Percentiles rank a stretch among this genome's conserved stretches.
Conservation (phyloP, 1,284 basidiomycete genomes). For the Macrocybe sp. region DNA sequence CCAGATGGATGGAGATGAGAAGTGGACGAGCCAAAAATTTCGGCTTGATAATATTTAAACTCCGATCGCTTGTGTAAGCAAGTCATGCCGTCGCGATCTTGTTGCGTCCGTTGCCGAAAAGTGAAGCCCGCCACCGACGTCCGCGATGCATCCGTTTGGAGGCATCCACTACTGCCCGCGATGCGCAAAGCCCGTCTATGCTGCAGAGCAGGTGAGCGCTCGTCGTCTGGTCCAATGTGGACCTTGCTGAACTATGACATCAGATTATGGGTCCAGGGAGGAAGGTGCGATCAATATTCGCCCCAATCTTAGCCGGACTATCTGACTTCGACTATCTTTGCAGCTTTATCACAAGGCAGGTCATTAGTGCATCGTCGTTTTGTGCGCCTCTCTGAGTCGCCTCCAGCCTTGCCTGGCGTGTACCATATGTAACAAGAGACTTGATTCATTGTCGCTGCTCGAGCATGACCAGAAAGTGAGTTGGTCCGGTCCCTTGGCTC, state of each 20-base stretch:
- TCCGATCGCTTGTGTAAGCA: slow-evolving; percentile 30
- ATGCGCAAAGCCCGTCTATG: slow-evolving; percentile 69
- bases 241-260: slow-evolving; percentile 10
- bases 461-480: slow-evolving; percentile 74
- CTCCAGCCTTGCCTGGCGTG: slow-evolving; percentile 67
- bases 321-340: slow-evolving; percentile 4
- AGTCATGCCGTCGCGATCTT: neutral
- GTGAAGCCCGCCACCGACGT: neutral
- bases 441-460: slow-evolving; percentile 67
- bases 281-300: slow-evolving; percentile 46
- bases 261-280: slow-evolving; percentile 73
- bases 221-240: neutral
- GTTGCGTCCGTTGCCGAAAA: too few relatives aligned
- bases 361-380: neutral
- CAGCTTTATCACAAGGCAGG: slow-evolving; percentile 75
- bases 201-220: slow-evolving; percentile 67
- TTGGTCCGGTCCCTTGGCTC: slow-evolving; percentile 6
- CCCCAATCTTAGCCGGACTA: slow-evolving; percentile 4
- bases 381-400: neutral
- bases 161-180: slow-evolving; percentile 60
- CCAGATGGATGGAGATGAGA: slow-evolving; percentile 12
- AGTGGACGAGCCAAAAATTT: slow-evolving; percentile 25
- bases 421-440: slow-evolving; percentile 61
- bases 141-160: slow-evolving; percentile 60
- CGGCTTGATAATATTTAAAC: slow-evolving; percentile 27